These are phyloP conservation scores for Vitis labrusca DNA, from an alignment of 164 flowering plant species.

Conservation along the genomic window DNA sequence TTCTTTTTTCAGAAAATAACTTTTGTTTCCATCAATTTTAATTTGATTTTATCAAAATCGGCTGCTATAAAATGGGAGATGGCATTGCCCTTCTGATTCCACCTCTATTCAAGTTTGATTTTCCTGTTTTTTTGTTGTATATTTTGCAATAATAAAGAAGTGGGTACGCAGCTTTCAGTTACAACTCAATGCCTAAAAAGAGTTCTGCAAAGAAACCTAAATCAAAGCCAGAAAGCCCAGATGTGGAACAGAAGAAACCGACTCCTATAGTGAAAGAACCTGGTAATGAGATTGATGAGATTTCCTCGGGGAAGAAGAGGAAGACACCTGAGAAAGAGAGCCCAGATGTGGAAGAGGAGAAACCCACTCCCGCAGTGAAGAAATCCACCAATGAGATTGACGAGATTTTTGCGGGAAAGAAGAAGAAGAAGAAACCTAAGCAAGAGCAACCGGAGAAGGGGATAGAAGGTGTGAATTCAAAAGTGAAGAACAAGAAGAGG, in stretches of 20 bases:
- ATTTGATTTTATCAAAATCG: no score
- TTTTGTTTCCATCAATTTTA: no score
- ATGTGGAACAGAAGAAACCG: constrained; percentile 17
- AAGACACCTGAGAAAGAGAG: constrained; percentile 9
- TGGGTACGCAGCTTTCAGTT: no score
- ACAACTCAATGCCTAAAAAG: constrained; percentile 12
- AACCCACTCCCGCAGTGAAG: constrained; percentile 1
- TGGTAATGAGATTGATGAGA: constrained; percentile 55
- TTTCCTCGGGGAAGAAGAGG: constrained; percentile 44
- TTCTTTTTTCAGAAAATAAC: no score
- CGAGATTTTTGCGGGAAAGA: constrained; percentile 36
- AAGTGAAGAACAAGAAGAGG: constrained; percentile 16
- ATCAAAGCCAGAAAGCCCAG: not conserved
- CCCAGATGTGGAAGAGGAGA: constrained; percentile 6
- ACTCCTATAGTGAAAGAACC: constrained; percentile 18
- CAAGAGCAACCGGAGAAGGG: not conserved
- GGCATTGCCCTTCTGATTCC: no score
- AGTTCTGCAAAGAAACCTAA: constrained; percentile 4
- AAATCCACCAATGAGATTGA: constrained; percentile 34
- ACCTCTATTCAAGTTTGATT: no score
- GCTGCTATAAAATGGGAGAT: no score
- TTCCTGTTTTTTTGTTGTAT: no score
- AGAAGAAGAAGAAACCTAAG: constrained; percentile 6
- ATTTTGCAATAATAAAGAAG: no score
- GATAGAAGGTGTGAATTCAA: constrained; percentile 6